Conservation (phyloP, 2,329 filamentous ascomycete species). For the Xylaria digitata region DNA sequence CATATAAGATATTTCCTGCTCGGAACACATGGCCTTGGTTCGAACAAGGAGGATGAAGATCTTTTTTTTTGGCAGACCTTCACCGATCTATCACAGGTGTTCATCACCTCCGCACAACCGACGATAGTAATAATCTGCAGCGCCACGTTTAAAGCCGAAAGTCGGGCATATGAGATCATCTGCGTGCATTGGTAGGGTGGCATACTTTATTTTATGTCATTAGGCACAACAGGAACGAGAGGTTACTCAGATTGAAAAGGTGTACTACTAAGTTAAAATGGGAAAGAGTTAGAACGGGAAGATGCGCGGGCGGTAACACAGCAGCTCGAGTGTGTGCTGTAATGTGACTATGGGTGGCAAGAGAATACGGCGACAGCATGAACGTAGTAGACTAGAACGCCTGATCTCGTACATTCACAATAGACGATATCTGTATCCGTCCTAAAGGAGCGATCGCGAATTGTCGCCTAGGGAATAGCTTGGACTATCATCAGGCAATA, state of each 20-base stretch:
- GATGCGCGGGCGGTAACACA: slow-evolving; percentile 25
- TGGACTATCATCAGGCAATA: slow-evolving; percentile 17
- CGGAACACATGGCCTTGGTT: not conserved
- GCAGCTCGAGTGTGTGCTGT: slow-evolving; percentile 23
- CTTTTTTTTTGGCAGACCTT: not conserved
- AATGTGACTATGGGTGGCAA: slow-evolving; percentile 28
- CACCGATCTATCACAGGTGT: slow-evolving; percentile 4
- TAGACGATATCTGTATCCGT: not conserved
- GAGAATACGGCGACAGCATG: slow-evolving; percentile 11
- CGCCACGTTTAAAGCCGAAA: slow-evolving; percentile 7
- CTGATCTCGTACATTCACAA: slow-evolving; percentile 16
- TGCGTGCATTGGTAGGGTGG: not conserved
- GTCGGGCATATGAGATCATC: slow-evolving; percentile 22
- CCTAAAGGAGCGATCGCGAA: slow-evolving; percentile 29
- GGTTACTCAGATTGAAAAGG: not conserved
- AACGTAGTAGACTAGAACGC: not conserved
- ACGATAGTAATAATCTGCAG: not conserved
- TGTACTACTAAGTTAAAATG: slow-evolving; percentile 18
- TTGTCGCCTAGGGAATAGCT: slow-evolving; percentile 13
- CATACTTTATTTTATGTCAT: slow-evolving; percentile 15
- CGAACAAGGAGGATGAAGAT: not conserved
- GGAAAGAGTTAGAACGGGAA: slow-evolving; percentile 7
- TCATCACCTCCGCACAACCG: not conserved
- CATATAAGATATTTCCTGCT: not conserved
- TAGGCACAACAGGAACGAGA: slow-evolving; percentile 15